Evolutionary conservation across 257 asterid genomes (phyloP).

Genomic region (Gardenia jasminoides): DNA sequence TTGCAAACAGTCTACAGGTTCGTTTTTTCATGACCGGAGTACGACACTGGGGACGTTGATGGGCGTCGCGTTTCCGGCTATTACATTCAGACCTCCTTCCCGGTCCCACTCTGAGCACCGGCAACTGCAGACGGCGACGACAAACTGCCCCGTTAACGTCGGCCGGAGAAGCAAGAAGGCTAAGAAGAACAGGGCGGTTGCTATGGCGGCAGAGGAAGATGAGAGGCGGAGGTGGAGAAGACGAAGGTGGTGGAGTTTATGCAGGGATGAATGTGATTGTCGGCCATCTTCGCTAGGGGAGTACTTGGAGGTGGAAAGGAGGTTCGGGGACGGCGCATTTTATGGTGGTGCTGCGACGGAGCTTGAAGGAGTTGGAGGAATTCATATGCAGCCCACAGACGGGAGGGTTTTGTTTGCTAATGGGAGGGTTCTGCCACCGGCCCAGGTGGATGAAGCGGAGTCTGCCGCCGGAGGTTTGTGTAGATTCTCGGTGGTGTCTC

Average conservation of each 20-base stretch:
- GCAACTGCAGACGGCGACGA: constrained; percentile 29
- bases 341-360: constrained; percentile 51
- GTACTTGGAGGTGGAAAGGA: constrained; percentile 82
- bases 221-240: constrained; percentile 49
- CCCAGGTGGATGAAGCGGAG: constrained; percentile 45
- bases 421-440: constrained; percentile 85
- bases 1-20: constrained; percentile 77
- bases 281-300: constrained; percentile 78
- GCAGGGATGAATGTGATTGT: constrained; percentile 63
- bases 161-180: constrained; percentile 46
- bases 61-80: constrained; percentile 84
- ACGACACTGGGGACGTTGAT: constrained; percentile 76
- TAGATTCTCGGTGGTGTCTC: constrained; percentile 56
- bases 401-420: constrained; percentile 74
- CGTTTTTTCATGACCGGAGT: constrained; percentile 95
- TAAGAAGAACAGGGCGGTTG: constrained; percentile 34
- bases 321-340: constrained; percentile 54
- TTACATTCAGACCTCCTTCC: constrained; percentile 67
- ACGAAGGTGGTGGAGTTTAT: constrained; percentile 87
- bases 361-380: constrained; percentile 55
- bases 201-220: constrained; percentile 23
- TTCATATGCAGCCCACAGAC: constrained; percentile 43
- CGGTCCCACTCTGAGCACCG: constrained; percentile 53
- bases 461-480: constrained; percentile 43
- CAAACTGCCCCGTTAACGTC: constrained; percentile 24